Evolutionary conservation across 768 basidiomycete genomes (phyloP), one percentile per base, ranked within the genome.

Genomic region (Phanerochaete sordida): DNA sequence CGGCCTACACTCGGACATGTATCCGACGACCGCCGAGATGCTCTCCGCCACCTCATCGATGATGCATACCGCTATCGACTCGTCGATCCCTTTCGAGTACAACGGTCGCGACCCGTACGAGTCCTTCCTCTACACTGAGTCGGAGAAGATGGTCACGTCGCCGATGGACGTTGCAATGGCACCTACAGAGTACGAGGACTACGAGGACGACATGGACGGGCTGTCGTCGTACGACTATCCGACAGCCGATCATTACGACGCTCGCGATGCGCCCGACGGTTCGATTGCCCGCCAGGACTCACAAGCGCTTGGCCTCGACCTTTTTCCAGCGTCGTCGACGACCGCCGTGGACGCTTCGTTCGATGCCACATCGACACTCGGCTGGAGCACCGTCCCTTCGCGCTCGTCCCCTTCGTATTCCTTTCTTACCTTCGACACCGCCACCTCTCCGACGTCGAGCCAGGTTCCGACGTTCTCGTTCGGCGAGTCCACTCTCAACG

Each of bases 1-100:
- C 58, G 60, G 60, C 37, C 74, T 72, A 47, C 78, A 77, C 21
- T 74, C 76, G 56, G 78, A 78, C 63, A 82, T 82, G 69, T 77
- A 82, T 64, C 75, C 73, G 62, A 73, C 75, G 63, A 73, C 74
- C 59, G 77, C 75, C 60, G 82, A 82, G 15, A 79, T 82, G 37
- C 68, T 70, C 53, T 75, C 76, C 27, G 69, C 69, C 46, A 74
- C 77, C 19, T 85, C 86, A 31, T 87, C 87, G 27, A 77, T 79
- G 64, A 88, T 90, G 87, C 87, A 87, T 60, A 90, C 88, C 21
- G 88, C 88, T 39, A 82, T 88, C 50, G 88, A 90, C 71, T 66
- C 66, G 11, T 64, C 60, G 9, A n/a, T n/a, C n/a, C 28, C 58
- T 47, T 61, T 61, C 54, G 68, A 60, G 33, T 80, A 82, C 57